Evolutionary conservation across 129 eudicot species (phyloP).

Genomic region (Oenanthe sinensis): DNA sequence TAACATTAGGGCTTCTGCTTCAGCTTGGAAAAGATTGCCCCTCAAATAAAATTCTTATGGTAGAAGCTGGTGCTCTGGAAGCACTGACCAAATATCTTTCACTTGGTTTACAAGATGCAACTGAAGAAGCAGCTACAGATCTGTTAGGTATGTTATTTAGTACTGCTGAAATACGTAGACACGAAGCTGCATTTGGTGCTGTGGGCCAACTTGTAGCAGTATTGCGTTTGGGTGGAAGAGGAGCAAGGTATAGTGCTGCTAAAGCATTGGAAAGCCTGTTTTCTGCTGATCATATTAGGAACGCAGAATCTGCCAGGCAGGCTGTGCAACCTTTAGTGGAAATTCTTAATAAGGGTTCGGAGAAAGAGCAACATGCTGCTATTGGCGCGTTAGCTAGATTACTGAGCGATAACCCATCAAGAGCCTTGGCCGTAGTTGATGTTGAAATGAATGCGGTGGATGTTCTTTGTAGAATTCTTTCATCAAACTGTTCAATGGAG

Average conservation of each 20-base stretch:
- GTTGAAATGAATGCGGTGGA: slow-evolving; percentile 94
- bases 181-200: slow-evolving; percentile 91
- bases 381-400: slow-evolving; percentile 85
- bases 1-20: slow-evolving; percentile 71
- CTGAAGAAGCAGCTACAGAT: slow-evolving; percentile 97
- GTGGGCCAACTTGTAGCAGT: slow-evolving; percentile 94
- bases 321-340: slow-evolving; percentile 98
- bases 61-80: slow-evolving; percentile 91
- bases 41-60: slow-evolving; percentile 82
- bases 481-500: slow-evolving; percentile 81
- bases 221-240: slow-evolving; percentile 88
- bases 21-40: slow-evolving; percentile 82
- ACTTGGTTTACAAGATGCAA: slow-evolving; percentile 83
- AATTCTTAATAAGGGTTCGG: slow-evolving; percentile 78
- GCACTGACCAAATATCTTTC: slow-evolving; percentile 96
- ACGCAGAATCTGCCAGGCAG: slow-evolving; percentile 85
- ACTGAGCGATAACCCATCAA: slow-evolving; percentile 84
- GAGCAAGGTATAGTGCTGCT: slow-evolving; percentile 93
- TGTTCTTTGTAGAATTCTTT: slow-evolving; percentile 81
- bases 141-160: slow-evolving; percentile 69
- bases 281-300: slow-evolving; percentile 87
- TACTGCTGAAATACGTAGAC: slow-evolving; percentile 82
- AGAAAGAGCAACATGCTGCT: slow-evolving; percentile 98
- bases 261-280: slow-evolving; percentile 90
- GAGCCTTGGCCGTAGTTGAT: slow-evolving; percentile 94